These are phyloP conservation scores for Venturia aucupariae DNA, from an alignment of 2,329 filamentous ascomycete species.

Conservation along the genomic window DNA sequence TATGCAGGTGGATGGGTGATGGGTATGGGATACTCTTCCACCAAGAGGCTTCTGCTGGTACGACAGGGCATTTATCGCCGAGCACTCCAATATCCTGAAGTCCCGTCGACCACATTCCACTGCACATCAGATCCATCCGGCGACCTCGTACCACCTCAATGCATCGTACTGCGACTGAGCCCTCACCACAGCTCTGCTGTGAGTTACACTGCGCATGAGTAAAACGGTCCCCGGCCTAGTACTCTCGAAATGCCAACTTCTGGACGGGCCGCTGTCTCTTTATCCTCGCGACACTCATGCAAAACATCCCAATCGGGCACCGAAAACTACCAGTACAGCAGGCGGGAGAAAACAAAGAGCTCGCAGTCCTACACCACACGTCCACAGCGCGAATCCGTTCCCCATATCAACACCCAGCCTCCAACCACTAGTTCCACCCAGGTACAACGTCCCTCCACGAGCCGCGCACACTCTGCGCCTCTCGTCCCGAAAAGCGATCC, in stretches of 20 bases:
- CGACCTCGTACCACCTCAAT: background rate
- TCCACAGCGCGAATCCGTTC: constrained; percentile 8
- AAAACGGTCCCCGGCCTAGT: background rate
- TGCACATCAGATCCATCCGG: background rate
- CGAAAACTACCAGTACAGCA: constrained; percentile 5
- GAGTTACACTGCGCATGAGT: background rate
- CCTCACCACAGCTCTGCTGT: background rate
- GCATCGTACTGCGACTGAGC: background rate
- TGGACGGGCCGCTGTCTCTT: constrained; percentile 13
- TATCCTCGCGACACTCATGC: background rate
- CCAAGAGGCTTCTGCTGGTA: background rate
- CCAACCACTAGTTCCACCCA: constrained; percentile 4
- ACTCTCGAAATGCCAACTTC: constrained; percentile 11
- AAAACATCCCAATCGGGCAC: background rate
- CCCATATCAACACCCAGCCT: constrained; percentile 3
- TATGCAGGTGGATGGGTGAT: too few species aligned
- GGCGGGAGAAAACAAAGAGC: constrained; percentile 22
- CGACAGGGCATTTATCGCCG: background rate
- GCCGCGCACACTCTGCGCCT: constrained; percentile 30
- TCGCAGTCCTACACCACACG: constrained; percentile 21
- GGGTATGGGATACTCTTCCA: background rate
- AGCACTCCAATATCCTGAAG: background rate
- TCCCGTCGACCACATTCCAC: background rate
- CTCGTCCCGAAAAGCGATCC: constrained; percentile 23
- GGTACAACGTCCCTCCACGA: constrained; percentile 23